Evolutionary conservation across 148 eudicot species (phyloP).

Genomic region (Arbutus unedo): DNA sequence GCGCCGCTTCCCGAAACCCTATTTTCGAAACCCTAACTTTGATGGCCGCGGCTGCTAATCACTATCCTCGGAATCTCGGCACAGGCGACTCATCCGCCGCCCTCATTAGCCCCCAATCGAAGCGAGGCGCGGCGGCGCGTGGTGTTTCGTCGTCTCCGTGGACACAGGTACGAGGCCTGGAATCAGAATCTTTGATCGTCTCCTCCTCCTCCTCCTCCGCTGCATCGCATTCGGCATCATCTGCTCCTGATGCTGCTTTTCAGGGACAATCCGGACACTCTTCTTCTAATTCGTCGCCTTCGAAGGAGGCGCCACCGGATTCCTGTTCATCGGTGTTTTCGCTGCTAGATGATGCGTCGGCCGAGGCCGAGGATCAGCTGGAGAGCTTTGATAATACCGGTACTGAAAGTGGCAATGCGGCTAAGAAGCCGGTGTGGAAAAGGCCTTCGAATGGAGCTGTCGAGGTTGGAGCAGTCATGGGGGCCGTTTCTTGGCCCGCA

Average conservation of each 20-base stretch:
- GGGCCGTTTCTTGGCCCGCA: conserved; percentile 72
- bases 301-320: neutral
- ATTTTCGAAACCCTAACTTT: conserved; percentile 17
- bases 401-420: conserved; percentile 33
- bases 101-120: conserved; percentile 18
- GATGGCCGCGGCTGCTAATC: conserved; percentile 37
- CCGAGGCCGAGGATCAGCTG: conserved; percentile 13
- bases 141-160: conserved; percentile 41
- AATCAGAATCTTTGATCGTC: conserved; percentile 27
- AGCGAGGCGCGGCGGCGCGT: conserved; percentile 17
- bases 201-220: conserved; percentile 7
- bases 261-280: conserved; percentile 2
- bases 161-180: conserved; percentile 39
- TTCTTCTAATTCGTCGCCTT: conserved; percentile 8
- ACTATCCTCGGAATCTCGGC: conserved; percentile 12
- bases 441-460: conserved; percentile 41
- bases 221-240: conserved; percentile 12
- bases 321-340: neutral
- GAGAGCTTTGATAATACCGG: conserved; percentile 25
- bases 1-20: neutral
- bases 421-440: conserved; percentile 58
- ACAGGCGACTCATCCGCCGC: conserved; percentile 12
- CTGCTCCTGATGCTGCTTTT: neutral
- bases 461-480: conserved; percentile 65
- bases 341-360: conserved; percentile 16